phyloP scores from a whole-genome alignment of 2,329 filamentous ascomycete genomes.

The Hypomyces rosellus region DNA sequence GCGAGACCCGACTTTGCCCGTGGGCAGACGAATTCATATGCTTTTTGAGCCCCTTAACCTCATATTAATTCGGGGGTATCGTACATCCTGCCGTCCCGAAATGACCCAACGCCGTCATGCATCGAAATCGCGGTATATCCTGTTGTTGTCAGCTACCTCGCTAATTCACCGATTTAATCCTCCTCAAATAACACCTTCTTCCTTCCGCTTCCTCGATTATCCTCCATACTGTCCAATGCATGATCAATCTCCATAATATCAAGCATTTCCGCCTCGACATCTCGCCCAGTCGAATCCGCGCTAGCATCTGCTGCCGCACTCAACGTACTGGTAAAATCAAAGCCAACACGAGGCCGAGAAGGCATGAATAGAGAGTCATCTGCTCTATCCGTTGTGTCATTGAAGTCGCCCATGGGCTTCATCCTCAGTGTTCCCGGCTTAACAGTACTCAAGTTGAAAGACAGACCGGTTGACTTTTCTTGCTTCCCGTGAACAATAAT shows the following conservation, averaged over 20 bases:
- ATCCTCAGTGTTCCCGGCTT: slow-evolving; percentile 33
- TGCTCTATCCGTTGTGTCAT: slow-evolving; percentile 16
- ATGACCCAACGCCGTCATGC: slow-evolving; percentile 6
- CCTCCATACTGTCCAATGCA: slow-evolving; percentile 50
- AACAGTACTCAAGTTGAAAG: slow-evolving; percentile 46
- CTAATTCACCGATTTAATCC: slow-evolving; percentile 16
- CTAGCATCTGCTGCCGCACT: slow-evolving; percentile 47
- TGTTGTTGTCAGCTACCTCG: slow-evolving; percentile 19
- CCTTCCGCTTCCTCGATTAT: slow-evolving; percentile 38
- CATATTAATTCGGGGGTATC: slow-evolving; percentile 16
- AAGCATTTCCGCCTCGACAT: slow-evolving; percentile 55
- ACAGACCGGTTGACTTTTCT: slow-evolving; percentile 31
- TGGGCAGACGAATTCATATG: not conserved
- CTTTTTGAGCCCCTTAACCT: slow-evolving; percentile 5
- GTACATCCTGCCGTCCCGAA: slow-evolving; percentile 14
- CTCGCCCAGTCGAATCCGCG: slow-evolving; percentile 43
- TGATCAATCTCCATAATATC: slow-evolving; percentile 62
- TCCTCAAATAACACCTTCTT: slow-evolving; percentile 50
- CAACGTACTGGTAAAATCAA: slow-evolving; percentile 47
- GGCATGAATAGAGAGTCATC: slow-evolving; percentile 21
- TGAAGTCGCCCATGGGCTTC: slow-evolving; percentile 23
- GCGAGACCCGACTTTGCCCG: not conserved
- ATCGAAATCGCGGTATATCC: slow-evolving; percentile 9
- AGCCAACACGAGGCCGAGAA: slow-evolving; percentile 30
- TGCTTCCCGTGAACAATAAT: slow-evolving; percentile 49